Evolutionary conservation across 2,329 filamentous ascomycete genomes (phyloP), one percentile per base, ranked within the genome.

Genomic region (Helminthosporium solani): DNA sequence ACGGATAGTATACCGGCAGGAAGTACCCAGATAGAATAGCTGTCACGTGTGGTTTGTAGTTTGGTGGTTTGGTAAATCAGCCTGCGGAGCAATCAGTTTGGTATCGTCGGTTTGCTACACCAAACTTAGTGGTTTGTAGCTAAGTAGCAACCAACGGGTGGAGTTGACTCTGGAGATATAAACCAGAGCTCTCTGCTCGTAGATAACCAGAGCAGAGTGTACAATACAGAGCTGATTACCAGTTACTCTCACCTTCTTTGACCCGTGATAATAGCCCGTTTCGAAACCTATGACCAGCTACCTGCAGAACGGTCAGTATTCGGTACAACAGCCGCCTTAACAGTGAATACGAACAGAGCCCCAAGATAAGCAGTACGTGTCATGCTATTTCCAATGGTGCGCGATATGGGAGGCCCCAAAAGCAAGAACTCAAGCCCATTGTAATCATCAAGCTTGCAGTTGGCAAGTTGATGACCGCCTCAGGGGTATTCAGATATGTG

Each of bases 401-500:
- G 18, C 7, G 48, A 45, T 28, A 54, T 42, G 3, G 52, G 54
- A 20, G 49, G 49, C 52, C 54, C 57, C 1, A 57, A 16, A 8
- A 58, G 44, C 11, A n/a, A n/a, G 50, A 30, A 30, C 49, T 50
- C 28, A 52, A 18, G 2, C 49, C 52, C 54, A 57, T 53, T 1
- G 56, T 48, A n/a, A 57, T n/a, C 15, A 58, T 15, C 20, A 57
- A 28, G 1, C 54, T 54, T 3, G 50, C 51, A 9, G 49, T 55
- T 19, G 52, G 53, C 18, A 53, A 25, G 18, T 43, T 57, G 19
- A 57, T 42, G 1, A 40, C 33, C 44, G 60, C 42, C 18, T 57
- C 40, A 1, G 66, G 67, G 70, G 66, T 31, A n/a, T 31, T 31
- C 12, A 31, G 8, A 31, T 31, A 6, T 4, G 14, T 12, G 7